These are phyloP conservation scores for Hansenula sp. DNA, from an alignment of 1,139 yeast species.

Conservation along the genomic window DNA sequence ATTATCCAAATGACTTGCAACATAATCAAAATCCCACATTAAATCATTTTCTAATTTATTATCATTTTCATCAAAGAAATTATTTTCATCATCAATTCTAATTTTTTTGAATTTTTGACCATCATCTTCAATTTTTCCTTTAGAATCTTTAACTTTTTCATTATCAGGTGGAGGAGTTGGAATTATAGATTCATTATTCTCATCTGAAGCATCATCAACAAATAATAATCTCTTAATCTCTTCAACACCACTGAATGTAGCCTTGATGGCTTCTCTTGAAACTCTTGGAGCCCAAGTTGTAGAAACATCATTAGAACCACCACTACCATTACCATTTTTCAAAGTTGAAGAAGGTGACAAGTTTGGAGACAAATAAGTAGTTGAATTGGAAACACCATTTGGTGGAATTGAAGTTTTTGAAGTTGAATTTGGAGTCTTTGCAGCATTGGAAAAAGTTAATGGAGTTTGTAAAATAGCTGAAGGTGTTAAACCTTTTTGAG, in stretches of 20 bases:
- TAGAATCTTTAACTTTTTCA: constrained; percentile 2
- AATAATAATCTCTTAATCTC: constrained; percentile 17
- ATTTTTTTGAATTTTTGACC: constrained; percentile 12
- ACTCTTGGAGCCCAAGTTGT: constrained; percentile 19
- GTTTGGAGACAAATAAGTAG: constrained; percentile 19
- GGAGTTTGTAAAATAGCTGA: constrained; percentile 25
- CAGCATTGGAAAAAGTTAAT: constrained; percentile 18
- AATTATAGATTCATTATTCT: constrained; percentile 1
- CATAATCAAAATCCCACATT: constrained; percentile 21
- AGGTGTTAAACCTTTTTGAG: constrained; percentile 21
- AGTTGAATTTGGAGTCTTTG: constrained; percentile 20
- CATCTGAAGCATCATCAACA: constrained; percentile 6
- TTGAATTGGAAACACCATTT: constrained; percentile 3
- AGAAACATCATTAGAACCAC: neutral
- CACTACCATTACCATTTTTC: constrained; percentile 2
- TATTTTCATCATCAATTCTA: constrained; percentile 13
- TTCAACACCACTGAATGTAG: constrained; percentile 13
- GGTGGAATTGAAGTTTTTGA: constrained; percentile 7
- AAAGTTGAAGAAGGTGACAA: constrained; percentile 14
- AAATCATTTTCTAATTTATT: constrained; percentile 10
- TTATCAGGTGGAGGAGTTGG: constrained; percentile 22
- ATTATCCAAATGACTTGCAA: constrained; percentile 6
- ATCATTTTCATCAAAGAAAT: constrained; percentile 17
- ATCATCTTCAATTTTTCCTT: constrained; percentile 2
- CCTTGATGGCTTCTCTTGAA: constrained; percentile 17